A percentile compares a stretch with the other conserved stretches of the same genome.
Evolutionary conservation across 371 early-diverging fungal species (phyloP).

Genomic region (Sporodiniella umbellata): DNA sequence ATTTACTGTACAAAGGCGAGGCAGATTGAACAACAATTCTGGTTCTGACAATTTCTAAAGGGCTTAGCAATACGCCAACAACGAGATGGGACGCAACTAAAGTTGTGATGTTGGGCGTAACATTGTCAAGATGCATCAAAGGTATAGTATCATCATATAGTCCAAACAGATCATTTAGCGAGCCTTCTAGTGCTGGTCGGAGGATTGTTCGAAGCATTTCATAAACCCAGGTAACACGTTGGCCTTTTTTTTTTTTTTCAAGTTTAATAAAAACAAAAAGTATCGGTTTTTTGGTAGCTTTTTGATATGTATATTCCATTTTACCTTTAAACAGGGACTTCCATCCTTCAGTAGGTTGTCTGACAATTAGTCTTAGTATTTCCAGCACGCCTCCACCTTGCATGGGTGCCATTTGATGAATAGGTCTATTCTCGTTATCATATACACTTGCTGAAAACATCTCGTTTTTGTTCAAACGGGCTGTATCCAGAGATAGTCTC

Average conservation of each 20-base stretch:
- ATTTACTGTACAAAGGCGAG: constrained; percentile 66
- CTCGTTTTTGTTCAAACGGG: constrained; percentile 12
- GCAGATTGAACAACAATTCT: constrained; percentile 71
- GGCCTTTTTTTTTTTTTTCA: constrained; percentile 40
- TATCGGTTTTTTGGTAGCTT: background rate
- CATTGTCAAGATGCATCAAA: constrained; percentile 60
- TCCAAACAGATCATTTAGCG: constrained; percentile 72
- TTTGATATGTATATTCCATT: background rate
- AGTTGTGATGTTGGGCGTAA: constrained; percentile 63
- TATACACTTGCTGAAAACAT: constrained; percentile 46
- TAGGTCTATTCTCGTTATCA: constrained; percentile 55
- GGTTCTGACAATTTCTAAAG: constrained; percentile 74
- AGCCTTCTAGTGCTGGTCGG: constrained; percentile 72
- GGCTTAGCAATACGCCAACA: constrained; percentile 70
- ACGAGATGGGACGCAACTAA: constrained; percentile 65
- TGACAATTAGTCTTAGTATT: constrained; percentile 44
- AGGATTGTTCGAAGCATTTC: constrained; percentile 67
- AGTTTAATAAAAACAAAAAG: constrained; percentile 5
- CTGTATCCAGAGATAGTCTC: constrained; percentile 11
- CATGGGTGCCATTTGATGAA: constrained; percentile 60
- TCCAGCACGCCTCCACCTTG: constrained; percentile 59
- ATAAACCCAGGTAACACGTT: constrained; percentile 67
- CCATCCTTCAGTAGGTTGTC: constrained; percentile 66
- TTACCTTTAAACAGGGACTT: constrained; percentile 64
- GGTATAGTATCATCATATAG: constrained; percentile 78